A percentile compares a stretch with the other conserved stretches of the same genome.
phyloP scores from a whole-genome alignment of 768 basidiomycete genomes.

The Clavaria fumosa region DNA sequence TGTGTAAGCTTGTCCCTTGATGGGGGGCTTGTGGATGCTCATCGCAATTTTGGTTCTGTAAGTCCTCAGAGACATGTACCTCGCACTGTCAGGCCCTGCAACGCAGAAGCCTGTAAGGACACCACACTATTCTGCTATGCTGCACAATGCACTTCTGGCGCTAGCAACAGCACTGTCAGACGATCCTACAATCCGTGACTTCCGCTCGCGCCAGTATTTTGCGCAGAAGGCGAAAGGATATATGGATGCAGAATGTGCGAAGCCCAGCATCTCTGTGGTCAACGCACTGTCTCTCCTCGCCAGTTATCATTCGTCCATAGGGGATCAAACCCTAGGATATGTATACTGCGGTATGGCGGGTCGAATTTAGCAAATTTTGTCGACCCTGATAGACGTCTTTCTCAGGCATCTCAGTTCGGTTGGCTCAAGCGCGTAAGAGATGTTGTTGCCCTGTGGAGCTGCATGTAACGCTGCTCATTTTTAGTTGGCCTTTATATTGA shows the following conservation, averaged over 20 bases:
- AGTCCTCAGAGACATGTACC: slow-evolving; percentile 34
- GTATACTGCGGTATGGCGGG: slow-evolving; percentile 39
- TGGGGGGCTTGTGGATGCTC: too few species aligned
- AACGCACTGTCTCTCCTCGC: slow-evolving; percentile 28
- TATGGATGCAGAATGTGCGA: slow-evolving; percentile 30
- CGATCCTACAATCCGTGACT: slow-evolving; percentile 26
- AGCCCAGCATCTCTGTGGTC: slow-evolving; percentile 29
- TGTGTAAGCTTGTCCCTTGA: too few species aligned
- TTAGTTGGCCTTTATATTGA: slow-evolving; percentile 43
- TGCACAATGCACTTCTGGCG: slow-evolving; percentile 49
- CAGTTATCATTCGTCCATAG: slow-evolving; percentile 32
- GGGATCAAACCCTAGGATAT: slow-evolving; percentile 32
- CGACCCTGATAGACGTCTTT: too few species aligned
- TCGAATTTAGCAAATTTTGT: slow-evolving; percentile 35
- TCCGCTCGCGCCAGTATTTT: slow-evolving; percentile 27
- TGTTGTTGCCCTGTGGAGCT: background rate
- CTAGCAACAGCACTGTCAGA: slow-evolving; percentile 29
- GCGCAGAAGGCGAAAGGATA: slow-evolving; percentile 28
- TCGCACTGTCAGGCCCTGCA: slow-evolving; percentile 22
- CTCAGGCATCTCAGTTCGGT: slow-evolving; percentile 40
- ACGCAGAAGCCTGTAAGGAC: slow-evolving; percentile 27
- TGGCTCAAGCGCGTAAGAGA: slow-evolving; percentile 44
- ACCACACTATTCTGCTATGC: slow-evolving; percentile 53
- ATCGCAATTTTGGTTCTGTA: too few species aligned
- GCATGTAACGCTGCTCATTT: slow-evolving; percentile 5